These are phyloP conservation scores for Dendryphion nanum DNA, from an alignment of 2,329 filamentous ascomycete genomes.

Conservation along the genomic window DNA sequence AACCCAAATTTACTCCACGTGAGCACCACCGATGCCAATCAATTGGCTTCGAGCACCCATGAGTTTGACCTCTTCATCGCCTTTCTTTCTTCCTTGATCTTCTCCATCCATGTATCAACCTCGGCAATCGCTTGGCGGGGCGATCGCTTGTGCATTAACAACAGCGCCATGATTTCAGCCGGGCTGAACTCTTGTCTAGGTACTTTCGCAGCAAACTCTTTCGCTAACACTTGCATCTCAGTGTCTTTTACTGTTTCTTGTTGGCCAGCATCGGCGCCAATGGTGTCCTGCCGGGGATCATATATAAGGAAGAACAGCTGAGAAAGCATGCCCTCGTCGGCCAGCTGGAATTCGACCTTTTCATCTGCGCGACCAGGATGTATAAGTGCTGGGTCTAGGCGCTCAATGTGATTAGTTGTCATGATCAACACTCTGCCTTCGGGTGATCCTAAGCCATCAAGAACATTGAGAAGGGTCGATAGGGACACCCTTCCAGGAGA, in stretches of 20 bases:
- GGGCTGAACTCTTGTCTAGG: background rate
- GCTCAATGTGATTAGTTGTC: slow-evolving; percentile 73
- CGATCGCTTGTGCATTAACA: background rate
- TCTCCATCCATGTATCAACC: background rate
- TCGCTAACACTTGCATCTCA: background rate
- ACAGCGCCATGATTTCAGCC: background rate
- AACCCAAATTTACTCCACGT: too few relatives aligned
- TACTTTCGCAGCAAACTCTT: background rate
- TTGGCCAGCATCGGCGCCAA: slow-evolving; percentile 1
- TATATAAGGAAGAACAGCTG: slow-evolving; percentile 9
- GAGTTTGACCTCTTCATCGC: background rate
- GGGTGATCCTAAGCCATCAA: slow-evolving; percentile 74
- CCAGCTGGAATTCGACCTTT: slow-evolving; percentile 56
- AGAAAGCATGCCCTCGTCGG: slow-evolving; percentile 11
- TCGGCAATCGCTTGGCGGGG: background rate
- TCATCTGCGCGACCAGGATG: slow-evolving; percentile 68
- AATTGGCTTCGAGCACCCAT: too few relatives aligned
- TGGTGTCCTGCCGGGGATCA: slow-evolving; percentile 1
- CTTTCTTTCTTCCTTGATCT: background rate
- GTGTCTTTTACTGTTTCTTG: too few relatives aligned
- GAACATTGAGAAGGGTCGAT: slow-evolving; percentile 74
- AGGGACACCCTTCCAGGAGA: slow-evolving; percentile 59
- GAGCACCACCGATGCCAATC: too few relatives aligned
- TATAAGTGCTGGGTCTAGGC: slow-evolving; percentile 55
- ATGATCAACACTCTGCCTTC: slow-evolving; percentile 70